These are phyloP conservation scores for Hamiltosporidium magnivora DNA, from an alignment of 371 early-diverging fungal genomes.

Conservation along the genomic window DNA sequence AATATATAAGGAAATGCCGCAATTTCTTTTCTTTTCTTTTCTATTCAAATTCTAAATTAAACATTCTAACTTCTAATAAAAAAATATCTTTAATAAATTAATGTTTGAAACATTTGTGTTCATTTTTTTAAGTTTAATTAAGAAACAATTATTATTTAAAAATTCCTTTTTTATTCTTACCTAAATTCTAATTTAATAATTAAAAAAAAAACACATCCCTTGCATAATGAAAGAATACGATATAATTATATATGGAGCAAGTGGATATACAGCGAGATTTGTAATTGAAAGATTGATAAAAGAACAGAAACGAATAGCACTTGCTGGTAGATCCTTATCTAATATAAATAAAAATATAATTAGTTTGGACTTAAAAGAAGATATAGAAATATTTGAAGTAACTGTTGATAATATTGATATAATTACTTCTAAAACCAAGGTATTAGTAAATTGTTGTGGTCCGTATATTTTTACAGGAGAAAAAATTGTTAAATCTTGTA, in stretches of 20 bases:
- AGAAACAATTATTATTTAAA: neutral
- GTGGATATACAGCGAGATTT: slow-evolving; percentile 67
- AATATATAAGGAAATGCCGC: too few species aligned
- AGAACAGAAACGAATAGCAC: slow-evolving; percentile 57
- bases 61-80: too few species aligned
- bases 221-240: slow-evolving; percentile 54
- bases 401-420: slow-evolving; percentile 59
- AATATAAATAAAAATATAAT: slow-evolving; percentile 54
- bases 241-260: slow-evolving; percentile 69
- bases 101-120: neutral
- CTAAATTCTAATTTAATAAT: neutral
- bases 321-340: slow-evolving; percentile 61
- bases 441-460: slow-evolving; percentile 71
- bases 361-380: slow-evolving; percentile 24
- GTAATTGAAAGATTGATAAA: slow-evolving; percentile 62
- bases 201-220: neutral
- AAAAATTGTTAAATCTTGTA: slow-evolving; percentile 67
- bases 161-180: neutral
- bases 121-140: neutral
- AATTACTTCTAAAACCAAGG: slow-evolving; percentile 60
- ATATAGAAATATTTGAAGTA: slow-evolving; percentile 60
- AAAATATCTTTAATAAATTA: too few species aligned
- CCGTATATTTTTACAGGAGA: slow-evolving; percentile 66
- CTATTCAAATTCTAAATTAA: too few species aligned
- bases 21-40: too few species aligned